Evolutionary conservation across 2,329 filamentous ascomycete species (phyloP).

Genomic region (Fusarium nematophilum): DNA sequence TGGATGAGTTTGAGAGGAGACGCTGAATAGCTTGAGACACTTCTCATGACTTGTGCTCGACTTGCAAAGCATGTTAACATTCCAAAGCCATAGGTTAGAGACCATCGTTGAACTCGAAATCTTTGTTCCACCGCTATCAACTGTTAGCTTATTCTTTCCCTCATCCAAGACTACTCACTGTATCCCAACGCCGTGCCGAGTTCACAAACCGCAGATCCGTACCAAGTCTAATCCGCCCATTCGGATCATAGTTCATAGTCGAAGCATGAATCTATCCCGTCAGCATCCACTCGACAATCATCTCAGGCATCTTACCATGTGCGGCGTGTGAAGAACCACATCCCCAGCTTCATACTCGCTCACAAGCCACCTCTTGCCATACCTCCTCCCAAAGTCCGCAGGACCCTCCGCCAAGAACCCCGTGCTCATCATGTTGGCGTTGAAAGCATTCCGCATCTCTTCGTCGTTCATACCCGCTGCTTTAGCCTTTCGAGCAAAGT

Average conservation of each 20-base stretch:
- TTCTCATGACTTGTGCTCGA: too few species aligned
- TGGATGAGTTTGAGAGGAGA: conserved; percentile 9
- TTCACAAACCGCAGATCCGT: conserved; percentile 69
- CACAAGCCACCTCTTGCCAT: conserved; percentile 51
- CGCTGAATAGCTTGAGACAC: neutral
- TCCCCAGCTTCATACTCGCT: conserved; percentile 56
- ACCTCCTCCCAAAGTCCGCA: conserved; percentile 47
- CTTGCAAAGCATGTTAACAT: too few species aligned
- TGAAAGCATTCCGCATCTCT: conserved; percentile 64
- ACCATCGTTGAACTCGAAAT: conserved; percentile 35
- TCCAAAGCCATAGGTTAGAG: too few species aligned
- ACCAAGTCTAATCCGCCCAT: conserved; percentile 64
- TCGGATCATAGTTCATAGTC: conserved; percentile 63
- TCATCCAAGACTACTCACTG: conserved; percentile 44
- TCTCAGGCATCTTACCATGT: conserved; percentile 41
- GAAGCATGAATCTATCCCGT: conserved; percentile 64
- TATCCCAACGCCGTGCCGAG: conserved; percentile 62
- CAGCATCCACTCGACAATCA: neutral
- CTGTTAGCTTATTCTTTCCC: neutral
- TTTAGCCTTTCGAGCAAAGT: conserved; percentile 61
- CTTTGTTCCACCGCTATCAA: conserved; percentile 34
- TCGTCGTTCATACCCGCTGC: conserved; percentile 63
- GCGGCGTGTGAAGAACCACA: conserved; percentile 54
- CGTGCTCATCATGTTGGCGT: conserved; percentile 69
- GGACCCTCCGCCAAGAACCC: conserved; percentile 65